Conservation (phyloP, 441 rosid species). For the Populus hybrid region DNA sequence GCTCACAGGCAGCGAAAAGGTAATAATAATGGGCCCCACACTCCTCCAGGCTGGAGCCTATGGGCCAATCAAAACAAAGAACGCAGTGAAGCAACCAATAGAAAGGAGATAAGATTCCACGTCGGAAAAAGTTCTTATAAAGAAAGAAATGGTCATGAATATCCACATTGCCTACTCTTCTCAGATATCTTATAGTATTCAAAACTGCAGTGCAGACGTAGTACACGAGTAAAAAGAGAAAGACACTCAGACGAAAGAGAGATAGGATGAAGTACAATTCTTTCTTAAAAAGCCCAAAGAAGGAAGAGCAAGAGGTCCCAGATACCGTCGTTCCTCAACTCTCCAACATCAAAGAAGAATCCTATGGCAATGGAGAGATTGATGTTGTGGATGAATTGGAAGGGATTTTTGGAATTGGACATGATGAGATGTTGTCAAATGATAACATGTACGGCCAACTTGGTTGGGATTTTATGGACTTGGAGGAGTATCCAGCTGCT, state of each 20-base stretch:
- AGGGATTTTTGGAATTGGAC: conserved; percentile 31
- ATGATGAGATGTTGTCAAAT: conserved; percentile 21
- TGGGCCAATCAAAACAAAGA: conserved; percentile 15
- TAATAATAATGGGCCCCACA: background rate
- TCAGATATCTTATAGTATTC: background rate
- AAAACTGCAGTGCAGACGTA: background rate
- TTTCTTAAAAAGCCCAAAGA: conserved; percentile 44
- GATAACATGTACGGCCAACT: conserved; percentile 3
- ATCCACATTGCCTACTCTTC: background rate
- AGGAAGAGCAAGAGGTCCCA: conserved; percentile 51
- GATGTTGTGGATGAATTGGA: conserved; percentile 36
- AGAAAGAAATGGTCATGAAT: background rate
- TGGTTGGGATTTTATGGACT: conserved; percentile 37
- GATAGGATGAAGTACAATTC: conserved; percentile 33
- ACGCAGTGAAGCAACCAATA: conserved; percentile 18
- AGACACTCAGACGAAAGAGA: background rate
- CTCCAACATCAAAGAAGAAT: conserved; percentile 13
- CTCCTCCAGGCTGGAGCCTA: conserved; percentile 22
- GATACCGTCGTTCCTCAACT: conserved; percentile 17
- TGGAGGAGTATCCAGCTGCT: conserved; percentile 28
- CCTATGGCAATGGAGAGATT: conserved; percentile 10
- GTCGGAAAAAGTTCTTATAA: background rate
- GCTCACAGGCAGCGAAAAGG: background rate
- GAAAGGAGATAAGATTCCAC: conserved; percentile 35
- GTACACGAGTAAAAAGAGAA: no score